Evolutionary conservation across 768 basidiomycete genomes (phyloP), one percentile per base, ranked within the genome.

Genomic region (Tulasnella sp.): DNA sequence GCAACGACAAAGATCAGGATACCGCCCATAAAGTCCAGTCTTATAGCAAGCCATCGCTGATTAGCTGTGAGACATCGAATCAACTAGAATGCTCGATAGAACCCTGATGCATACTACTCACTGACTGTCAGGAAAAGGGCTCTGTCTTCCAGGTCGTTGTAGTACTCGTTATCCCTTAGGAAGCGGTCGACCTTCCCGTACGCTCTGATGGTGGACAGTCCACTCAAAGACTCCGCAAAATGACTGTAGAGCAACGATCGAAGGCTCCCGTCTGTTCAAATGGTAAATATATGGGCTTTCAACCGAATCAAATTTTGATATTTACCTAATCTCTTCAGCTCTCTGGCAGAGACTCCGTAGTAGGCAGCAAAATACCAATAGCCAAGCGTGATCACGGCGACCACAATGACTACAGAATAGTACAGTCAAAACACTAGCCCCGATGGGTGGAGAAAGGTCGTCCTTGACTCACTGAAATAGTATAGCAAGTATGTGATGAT

Each of bases 241-340:
- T 91, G 90, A 0, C 90, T 85, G 77, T 92, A 92, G 11, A 93
- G 83, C 11, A 89, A 80, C 1, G 89, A 90, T 41, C 91, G 88
- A 5, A 92, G 82, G 81, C 90, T 86, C 8, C 88, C 83, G 78
- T 91, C 90, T 87, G 67, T 3, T 59, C n/a, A 19, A 32, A 22
- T 22, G 52, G 35, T 70, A n/a, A 70, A 8, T 11, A 1, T 12
- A n/a, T 8, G 44, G 35, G 2, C 29, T 2, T 6, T 34, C n/a
- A 11, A 32, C 19, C 9, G 8, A 44, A n/a, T n/a, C 26, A 26
- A n/a, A 11, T 29, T 34, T 22, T 22, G 2, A 69, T 19, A 44
- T 79, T 59, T 52, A 82, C 82, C 82, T 17, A 85, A 76, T 3
- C 85, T 81, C 77, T 92, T 93, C 77, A 92, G 81, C 78, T 92